Base-by-base conservation (phyloP, 2,329 filamentous ascomycete genomes). In the Cadophora malorum region DNA sequence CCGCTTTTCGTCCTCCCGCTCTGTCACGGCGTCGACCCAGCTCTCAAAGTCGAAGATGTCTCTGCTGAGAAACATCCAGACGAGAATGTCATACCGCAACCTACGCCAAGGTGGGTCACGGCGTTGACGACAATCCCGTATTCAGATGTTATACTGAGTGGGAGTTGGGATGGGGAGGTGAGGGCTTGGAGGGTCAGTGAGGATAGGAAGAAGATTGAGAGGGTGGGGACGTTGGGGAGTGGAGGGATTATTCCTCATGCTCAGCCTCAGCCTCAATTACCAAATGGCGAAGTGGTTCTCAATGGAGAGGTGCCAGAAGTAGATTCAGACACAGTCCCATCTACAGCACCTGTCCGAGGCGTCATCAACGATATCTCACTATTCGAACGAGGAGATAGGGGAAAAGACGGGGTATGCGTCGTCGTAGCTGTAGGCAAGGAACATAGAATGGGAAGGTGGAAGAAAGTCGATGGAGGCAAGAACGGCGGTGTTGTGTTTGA, bases 401-500 rank as follows among this genome's bases (percentile, higher is more conserved):
- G 91, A 38, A 88, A 87, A 73, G 87, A 91, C 66, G 94, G 94
- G 0, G 80, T 97, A 1, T 95, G 92, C 74, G 86, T 98, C 33
- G 90, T 96, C 14, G 92, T 90, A n/a, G 96, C 91, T 19, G 86
- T 97, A 1, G 94, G 92, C 45, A 95, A 92, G 76, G 93, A 97
- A 80, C 91, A 94, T 79, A 87, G 93, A 55, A 82, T 97, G 52
- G 96, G 94, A 4, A 85, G 92, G 70, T 98, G 94, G 94, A 85
- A 85, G 67, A 79, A 85, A 5, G 80, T 82, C 28, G 79, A 80
- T 56, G 83, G 82, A 8, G 93, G 89, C 4, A 90, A 90, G 72
- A 97, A 97, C 77, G 92, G 93, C 7, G 92, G 91, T n/a, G 86
- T 96, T 28, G 86, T 97, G 10, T 96, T 97, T 77, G 94, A 97